Evolutionary conservation across 2,329 filamentous ascomycete genomes (phyloP).

Genomic region (Exophiala alcalophila): DNA sequence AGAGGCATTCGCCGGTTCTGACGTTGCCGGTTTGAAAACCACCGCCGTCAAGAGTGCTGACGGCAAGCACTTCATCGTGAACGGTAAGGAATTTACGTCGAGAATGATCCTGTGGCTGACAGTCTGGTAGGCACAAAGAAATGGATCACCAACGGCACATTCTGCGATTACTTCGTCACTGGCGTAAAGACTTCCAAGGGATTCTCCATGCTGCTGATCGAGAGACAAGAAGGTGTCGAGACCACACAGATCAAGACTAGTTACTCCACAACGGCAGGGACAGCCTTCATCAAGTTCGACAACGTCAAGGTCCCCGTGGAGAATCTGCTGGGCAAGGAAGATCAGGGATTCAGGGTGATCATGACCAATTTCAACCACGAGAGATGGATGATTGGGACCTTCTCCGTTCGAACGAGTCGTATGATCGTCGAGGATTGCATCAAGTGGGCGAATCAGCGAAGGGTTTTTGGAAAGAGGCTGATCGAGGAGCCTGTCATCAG

Average conservation of each 20-base stretch:
- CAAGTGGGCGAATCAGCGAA: slow-evolving; percentile 78
- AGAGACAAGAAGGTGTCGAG: slow-evolving; percentile 60
- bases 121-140: slow-evolving; percentile 83
- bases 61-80: slow-evolving; percentile 56
- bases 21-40: slow-evolving; percentile 62
- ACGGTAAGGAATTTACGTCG: slow-evolving; percentile 71
- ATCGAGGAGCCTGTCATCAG: slow-evolving; percentile 73
- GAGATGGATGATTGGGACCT: slow-evolving; percentile 65
- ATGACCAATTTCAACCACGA: slow-evolving; percentile 76
- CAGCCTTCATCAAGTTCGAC: slow-evolving; percentile 71
- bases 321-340: slow-evolving; percentile 69
- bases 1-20: slow-evolving; percentile 62
- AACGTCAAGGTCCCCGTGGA: slow-evolving; percentile 67
- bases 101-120: slow-evolving; percentile 66
- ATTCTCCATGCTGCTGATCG: slow-evolving; percentile 65
- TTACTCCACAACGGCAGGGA: slow-evolving; percentile 57
- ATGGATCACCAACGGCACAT: slow-evolving; percentile 99
- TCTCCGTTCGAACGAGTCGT: slow-evolving; percentile 60
- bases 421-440: slow-evolving; percentile 62
- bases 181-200: slow-evolving; percentile 75
- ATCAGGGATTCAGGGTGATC: slow-evolving; percentile 68
- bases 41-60: slow-evolving; percentile 59
- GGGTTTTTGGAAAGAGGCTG: slow-evolving; percentile 66
- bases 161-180: slow-evolving; percentile 95
- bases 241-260: slow-evolving; percentile 65